phyloP scores from a whole-genome alignment of 192 early-diverging fungal genomes.

The Irineochytrium annulatum region DNA sequence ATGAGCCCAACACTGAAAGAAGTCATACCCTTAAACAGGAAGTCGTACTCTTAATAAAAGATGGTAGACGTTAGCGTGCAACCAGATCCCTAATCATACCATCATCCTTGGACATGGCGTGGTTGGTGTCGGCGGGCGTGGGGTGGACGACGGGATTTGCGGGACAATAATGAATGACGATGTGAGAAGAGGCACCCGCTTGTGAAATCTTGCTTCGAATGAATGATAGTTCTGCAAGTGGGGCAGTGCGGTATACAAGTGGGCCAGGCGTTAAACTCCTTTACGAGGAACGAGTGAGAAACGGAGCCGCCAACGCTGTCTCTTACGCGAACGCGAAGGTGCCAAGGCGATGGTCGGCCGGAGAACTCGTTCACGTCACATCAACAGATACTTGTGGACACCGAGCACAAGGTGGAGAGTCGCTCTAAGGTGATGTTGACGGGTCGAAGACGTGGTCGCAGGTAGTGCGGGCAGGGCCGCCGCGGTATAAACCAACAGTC shows the following conservation, averaged over 20 bases:
- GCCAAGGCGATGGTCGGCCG: neutral
- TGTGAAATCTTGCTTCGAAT: no score
- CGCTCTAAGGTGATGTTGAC: neutral
- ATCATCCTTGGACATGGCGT: conserved; percentile 5
- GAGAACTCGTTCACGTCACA: conserved; percentile 8
- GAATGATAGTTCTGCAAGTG: conserved; percentile 41
- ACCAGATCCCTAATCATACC: neutral
- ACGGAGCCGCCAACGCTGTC: no score
- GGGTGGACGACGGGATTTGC: no score
- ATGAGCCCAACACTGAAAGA: conserved; percentile 3
- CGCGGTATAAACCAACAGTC: neutral
- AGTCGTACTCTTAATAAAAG: conserved; percentile 73
- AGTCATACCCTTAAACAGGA: conserved; percentile 71
- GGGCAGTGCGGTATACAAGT: conserved; percentile 49
- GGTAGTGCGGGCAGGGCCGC: conserved; percentile 7
- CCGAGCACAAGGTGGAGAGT: conserved; percentile 35
- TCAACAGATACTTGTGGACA: conserved; percentile 34
- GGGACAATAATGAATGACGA: no score
- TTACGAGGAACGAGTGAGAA: conserved; percentile 19
- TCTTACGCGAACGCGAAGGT: neutral
- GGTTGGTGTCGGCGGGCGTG: no score
- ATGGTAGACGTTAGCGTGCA: neutral
- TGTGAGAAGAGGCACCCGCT: no score
- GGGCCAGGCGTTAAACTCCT: conserved; percentile 30
- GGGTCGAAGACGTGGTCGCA: conserved; percentile 5